Evolutionary conservation across 1,284 basidiomycete genomes (phyloP).

Genomic region (Fomitopsis betulina): DNA sequence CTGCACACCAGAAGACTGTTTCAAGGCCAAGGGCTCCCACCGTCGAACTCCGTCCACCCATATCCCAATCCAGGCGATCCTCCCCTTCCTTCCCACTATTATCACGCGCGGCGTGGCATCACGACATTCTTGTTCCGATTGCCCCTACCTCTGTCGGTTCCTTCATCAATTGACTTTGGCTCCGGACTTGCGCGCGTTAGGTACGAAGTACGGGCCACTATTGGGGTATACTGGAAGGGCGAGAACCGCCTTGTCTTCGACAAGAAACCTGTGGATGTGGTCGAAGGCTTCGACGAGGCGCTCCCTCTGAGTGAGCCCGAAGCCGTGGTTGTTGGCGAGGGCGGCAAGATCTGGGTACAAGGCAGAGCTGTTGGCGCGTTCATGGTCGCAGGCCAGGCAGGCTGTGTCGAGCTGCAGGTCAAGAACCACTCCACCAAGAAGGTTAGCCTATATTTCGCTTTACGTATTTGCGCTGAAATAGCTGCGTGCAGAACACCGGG

Average conservation of each 20-base stretch:
- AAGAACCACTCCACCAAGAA: constrained; percentile 76
- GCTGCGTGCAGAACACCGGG: constrained; percentile 51
- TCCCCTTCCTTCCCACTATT: constrained; percentile 55
- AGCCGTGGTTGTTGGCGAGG: constrained; percentile 63
- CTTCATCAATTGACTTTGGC: constrained; percentile 66
- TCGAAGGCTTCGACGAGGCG: constrained; percentile 47
- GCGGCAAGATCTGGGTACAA: constrained; percentile 73
- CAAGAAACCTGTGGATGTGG: constrained; percentile 56
- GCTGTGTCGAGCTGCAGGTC: constrained; percentile 68
- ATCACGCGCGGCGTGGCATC: constrained; percentile 61
- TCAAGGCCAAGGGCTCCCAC: constrained; percentile 74
- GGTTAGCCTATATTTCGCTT: constrained; percentile 34
- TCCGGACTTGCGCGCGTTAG: constrained; percentile 58
- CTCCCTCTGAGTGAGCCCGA: constrained; percentile 39
- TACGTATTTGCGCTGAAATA: constrained; percentile 7
- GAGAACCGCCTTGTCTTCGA: constrained; percentile 62
- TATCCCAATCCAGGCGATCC: constrained; percentile 49
- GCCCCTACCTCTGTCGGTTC: constrained; percentile 57
- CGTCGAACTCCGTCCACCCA: constrained; percentile 71
- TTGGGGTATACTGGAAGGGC: constrained; percentile 67
- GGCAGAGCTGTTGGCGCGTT: constrained; percentile 58
- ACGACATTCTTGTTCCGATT: constrained; percentile 75
- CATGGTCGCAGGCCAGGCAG: constrained; percentile 61
- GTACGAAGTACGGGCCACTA: constrained; percentile 68
- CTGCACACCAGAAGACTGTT: constrained; percentile 63